Percentiles rank a stretch among this genome's conserved stretches.
These are phyloP conservation scores for Ostreobium quekettii DNA, from an alignment of 139 green algal genomes.

Conservation along the genomic window DNA sequence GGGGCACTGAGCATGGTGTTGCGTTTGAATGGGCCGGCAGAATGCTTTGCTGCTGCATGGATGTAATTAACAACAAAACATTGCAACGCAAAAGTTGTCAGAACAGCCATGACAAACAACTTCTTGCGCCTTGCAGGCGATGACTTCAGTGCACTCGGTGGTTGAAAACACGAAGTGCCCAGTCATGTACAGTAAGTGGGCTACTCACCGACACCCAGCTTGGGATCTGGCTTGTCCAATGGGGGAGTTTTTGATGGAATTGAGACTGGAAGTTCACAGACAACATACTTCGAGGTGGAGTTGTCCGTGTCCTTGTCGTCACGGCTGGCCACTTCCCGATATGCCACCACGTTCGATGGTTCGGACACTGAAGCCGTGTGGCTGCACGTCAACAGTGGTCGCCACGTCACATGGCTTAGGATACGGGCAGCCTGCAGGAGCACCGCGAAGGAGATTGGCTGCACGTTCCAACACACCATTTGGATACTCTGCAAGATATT, in stretches of 20 bases:
- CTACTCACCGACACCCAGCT: slow-evolving; percentile 55
- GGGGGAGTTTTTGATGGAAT: slow-evolving; percentile 32
- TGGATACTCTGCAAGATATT: neutral
- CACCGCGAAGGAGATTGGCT: neutral
- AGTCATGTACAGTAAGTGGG: no score
- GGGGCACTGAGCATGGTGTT: no score
- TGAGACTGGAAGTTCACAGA: slow-evolving; percentile 41
- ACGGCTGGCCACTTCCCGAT: slow-evolving; percentile 43
- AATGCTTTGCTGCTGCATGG: no score
- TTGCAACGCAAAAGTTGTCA: no score
- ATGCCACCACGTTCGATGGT: slow-evolving; percentile 44
- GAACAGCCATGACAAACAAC: no score
- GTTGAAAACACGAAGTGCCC: no score
- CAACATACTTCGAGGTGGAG: slow-evolving; percentile 41
- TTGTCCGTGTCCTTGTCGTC: slow-evolving; percentile 19
- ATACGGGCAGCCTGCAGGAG: slow-evolving; percentile 40
- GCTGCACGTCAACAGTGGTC: slow-evolving; percentile 42
- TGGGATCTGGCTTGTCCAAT: slow-evolving; percentile 51
- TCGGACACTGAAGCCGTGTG: slow-evolving; percentile 37
- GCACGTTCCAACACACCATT: neutral
- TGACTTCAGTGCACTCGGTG: no score
- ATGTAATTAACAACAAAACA: no score
- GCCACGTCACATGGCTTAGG: slow-evolving; percentile 67
- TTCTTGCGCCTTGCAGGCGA: no score
- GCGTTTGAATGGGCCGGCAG: no score